Percentiles rank a stretch among this genome's conserved stretches.
Evolutionary conservation across 2,329 filamentous ascomycete species (phyloP).

Genomic region (Saccharata proteae): DNA sequence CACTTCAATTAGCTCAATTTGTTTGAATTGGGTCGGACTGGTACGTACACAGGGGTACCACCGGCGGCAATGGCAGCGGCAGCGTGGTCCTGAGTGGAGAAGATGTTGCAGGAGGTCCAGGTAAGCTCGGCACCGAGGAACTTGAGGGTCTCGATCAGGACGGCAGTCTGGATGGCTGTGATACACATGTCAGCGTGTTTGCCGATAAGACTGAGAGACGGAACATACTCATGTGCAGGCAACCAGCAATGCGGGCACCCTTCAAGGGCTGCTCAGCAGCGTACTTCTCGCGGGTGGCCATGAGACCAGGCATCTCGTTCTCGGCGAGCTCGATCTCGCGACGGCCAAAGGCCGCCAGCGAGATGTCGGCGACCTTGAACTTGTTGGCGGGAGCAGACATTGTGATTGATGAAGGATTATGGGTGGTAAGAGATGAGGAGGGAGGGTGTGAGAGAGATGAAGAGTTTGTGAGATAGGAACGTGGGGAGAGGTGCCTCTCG

Average conservation of each 20-base stretch:
- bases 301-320: constrained; percentile 86
- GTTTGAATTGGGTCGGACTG: constrained; percentile 44
- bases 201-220: constrained; percentile 6
- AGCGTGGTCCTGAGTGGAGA: constrained; percentile 97
- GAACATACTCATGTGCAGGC: constrained; percentile 86
- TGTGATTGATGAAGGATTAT: constrained; percentile 21
- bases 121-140: constrained; percentile 95
- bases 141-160: constrained; percentile 95
- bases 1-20: neutral
- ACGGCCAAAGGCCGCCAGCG: constrained; percentile 94
- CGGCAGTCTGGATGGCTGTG: constrained; percentile 88
- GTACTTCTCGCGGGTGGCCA: constrained; percentile 89
- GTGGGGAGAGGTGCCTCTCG: constrained; percentile 5
- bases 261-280: constrained; percentile 83
- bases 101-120: constrained; percentile 99
- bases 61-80: constrained; percentile 91
- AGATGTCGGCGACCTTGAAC: constrained; percentile 97
- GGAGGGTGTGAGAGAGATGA: constrained; percentile 12
- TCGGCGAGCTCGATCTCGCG: constrained; percentile 98
- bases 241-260: constrained; percentile 92
- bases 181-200: constrained; percentile 12
- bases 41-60: constrained; percentile 68
- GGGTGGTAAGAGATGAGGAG: constrained; percentile 9
- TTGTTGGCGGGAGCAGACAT: constrained; percentile 73
- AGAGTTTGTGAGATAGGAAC: constrained; percentile 10